Evolutionary conservation across 352 stramenopile species (phyloP), one percentile per base, ranked within the genome.

Genomic region (Pythium rhizo-oryzae): DNA sequence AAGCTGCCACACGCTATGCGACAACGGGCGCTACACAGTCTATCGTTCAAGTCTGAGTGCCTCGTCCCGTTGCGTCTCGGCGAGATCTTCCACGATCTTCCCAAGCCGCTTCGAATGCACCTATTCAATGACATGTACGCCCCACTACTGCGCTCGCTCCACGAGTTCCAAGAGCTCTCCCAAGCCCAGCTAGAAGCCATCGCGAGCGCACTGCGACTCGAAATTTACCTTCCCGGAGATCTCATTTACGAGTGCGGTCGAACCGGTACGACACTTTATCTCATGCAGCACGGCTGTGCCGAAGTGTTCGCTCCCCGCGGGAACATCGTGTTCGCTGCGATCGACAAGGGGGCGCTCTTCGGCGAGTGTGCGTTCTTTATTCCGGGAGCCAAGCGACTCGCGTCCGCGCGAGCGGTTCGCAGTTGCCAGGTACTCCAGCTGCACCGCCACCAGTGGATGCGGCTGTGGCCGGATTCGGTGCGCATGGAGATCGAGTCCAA

Each of bases 291-390:
- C 5, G 84, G 82, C 0, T 59, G 68, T 39, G 84, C 72, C 1
- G 84, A 93, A 55, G 53, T 84, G 2, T 86, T 78, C 33, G 67
- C 73, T 0, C 72, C 81, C 0, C 50, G 65, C 11, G 79, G 79
- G 5, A 66, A 71, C 12, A 67, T 85, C 9, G 75, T 85, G 3
- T 90, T 79, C 43, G 71, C 66, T 0, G 60, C 75, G 28, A 58
- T 82, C 1, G 49, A 67, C 0, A 51, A 8, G 2, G 82, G 79
- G 1, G 56, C 63, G 33, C 54, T 91, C 0, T 91, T 93, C 55
- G 84, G 82, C 4, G 81, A 91, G 51, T 86, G 86, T 35, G 62
- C 72, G 6, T 91, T 93, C 57, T 91, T 93, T 37, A 62, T 90
- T 1, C 78, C 71, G 12, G 74, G 78, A 2, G 67, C 78, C 1